Evolutionary conservation across 441 rosid species (phyloP), one percentile per base, ranked within the genome.

Genomic region (Geranium incanum): DNA sequence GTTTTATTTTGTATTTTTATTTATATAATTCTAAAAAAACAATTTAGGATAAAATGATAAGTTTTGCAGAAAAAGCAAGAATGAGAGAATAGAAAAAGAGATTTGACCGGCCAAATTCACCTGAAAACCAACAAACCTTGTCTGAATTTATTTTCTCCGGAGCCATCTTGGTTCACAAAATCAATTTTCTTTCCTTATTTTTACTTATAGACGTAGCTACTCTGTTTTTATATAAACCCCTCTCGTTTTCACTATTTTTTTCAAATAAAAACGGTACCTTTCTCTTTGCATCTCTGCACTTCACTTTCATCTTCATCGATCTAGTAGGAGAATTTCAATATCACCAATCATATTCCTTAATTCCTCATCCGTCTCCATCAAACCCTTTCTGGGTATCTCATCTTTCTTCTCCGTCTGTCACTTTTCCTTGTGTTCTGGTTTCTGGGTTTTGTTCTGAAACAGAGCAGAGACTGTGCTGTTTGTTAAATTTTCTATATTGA

Each of bases 361-460:
- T 38, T 65, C 70, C 37, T 36, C 66, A 15, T 75, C 69, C 37
- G 38, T 78, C 43, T 39, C 43, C 8, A 7, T 39, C 43, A 39
- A 39, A 39, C 43, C 43, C 43, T 39, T 7, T 39, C 43, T 5
- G 33, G 33, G 33, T 28, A 28, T 28, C 33, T 28, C 8, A 39
- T 39, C 43, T 39, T 39, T 39, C 43, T 39, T 7, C 43, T 39
- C 8, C 3, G 63, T 45, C 72, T 78, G 75, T 78, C 67, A 70
- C 60, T 71, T 68, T 33, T 15, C 66, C 66, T 62, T 45, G 59
- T 38, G 52, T 12, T 16, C 62, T 67, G 15, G 36, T 67, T 72
- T 75, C 75, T 72, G 78, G 83, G 78, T 75, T 59, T 74, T 55
- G 69, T n/a, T 41, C 6, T 7, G 8, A 39, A 39, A 39, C 43